These are phyloP conservation scores for Colletotrichum tropicale DNA, from an alignment of 2,329 filamentous ascomycete species.

Conservation along the genomic window DNA sequence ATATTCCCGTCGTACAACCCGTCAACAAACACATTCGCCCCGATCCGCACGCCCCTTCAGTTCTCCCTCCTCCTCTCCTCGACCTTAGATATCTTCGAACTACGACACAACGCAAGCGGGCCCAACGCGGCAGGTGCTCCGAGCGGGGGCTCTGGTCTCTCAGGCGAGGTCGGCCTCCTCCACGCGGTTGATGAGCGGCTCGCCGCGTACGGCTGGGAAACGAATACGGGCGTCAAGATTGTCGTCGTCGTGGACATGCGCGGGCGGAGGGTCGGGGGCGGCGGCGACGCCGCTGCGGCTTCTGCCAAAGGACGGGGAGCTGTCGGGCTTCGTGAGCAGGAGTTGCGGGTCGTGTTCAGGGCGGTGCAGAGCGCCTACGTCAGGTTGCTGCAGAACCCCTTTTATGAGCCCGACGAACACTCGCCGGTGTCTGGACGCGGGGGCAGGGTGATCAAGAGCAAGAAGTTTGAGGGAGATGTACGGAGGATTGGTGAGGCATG, in stretches of 20 bases:
- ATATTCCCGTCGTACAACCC: slow-evolving; percentile 80
- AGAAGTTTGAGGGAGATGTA: slow-evolving; percentile 81
- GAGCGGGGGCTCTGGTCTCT: slow-evolving; percentile 48
- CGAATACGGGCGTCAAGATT: slow-evolving; percentile 92
- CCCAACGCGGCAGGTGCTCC: slow-evolving; percentile 21
- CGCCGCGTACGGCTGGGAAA: slow-evolving; percentile 94
- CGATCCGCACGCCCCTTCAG: slow-evolving; percentile 77
- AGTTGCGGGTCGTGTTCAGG: slow-evolving; percentile 87
- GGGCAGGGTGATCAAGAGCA: slow-evolving; percentile 79
- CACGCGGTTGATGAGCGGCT: slow-evolving; percentile 94
- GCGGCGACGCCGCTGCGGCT: slow-evolving; percentile 10
- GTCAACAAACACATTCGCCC: slow-evolving; percentile 53
- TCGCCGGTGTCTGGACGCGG: slow-evolving; percentile 59
- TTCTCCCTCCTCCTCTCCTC: slow-evolving; percentile 91
- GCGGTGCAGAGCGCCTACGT: slow-evolving; percentile 95
- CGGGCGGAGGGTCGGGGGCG: slow-evolving; percentile 59
- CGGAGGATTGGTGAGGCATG: slow-evolving; percentile 84
- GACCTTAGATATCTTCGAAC: slow-evolving; percentile 92
- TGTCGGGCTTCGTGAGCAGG: slow-evolving; percentile 79
- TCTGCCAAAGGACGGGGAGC: slow-evolving; percentile 44
- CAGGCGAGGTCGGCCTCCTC: slow-evolving; percentile 88
- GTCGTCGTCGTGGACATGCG: slow-evolving; percentile 92
- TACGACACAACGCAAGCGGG: slow-evolving; percentile 75
- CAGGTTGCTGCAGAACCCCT: slow-evolving; percentile 87
- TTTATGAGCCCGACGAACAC: slow-evolving; percentile 89